These are phyloP conservation scores for Bondarzewia mesenterica DNA, from an alignment of 1,284 basidiomycete genomes.

Conservation along the genomic window DNA sequence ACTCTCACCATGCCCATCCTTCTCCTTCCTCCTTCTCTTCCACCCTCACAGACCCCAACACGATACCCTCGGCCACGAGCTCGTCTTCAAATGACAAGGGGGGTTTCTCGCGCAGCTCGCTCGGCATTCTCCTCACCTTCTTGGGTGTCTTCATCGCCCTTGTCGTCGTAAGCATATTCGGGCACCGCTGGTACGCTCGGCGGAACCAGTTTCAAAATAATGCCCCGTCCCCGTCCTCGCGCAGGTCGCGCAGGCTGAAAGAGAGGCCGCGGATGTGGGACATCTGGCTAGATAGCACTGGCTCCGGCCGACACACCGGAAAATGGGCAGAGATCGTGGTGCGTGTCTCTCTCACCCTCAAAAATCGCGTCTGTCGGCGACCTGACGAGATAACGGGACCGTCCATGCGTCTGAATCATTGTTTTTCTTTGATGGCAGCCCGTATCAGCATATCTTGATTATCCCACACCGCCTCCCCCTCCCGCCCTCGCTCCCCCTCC, in stretches of 20 bases:
- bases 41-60: background rate
- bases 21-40: background rate
- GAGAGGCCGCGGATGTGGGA: slow-evolving; percentile 8
- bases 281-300: slow-evolving; percentile 3
- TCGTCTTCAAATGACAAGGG: background rate
- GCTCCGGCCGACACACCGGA: background rate
- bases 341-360: background rate
- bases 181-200: background rate
- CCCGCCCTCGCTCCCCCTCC: background rate
- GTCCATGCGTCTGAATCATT: no score
- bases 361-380: background rate
- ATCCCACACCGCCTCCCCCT: background rate
- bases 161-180: background rate
- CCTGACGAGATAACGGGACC: background rate
- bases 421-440: no score
- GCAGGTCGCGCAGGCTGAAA: background rate
- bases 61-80: background rate
- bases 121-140: slow-evolving; percentile 7
- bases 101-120: slow-evolving; percentile 4
- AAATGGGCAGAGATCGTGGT: slow-evolving; percentile 9
- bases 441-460: slow-evolving; percentile 5
- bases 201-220: background rate
- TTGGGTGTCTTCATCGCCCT: slow-evolving; percentile 5
- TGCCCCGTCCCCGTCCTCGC: background rate
- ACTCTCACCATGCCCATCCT: no score